Conservation (phyloP, 1,139 yeast genomes). For the Kodamaea plutei region DNA sequence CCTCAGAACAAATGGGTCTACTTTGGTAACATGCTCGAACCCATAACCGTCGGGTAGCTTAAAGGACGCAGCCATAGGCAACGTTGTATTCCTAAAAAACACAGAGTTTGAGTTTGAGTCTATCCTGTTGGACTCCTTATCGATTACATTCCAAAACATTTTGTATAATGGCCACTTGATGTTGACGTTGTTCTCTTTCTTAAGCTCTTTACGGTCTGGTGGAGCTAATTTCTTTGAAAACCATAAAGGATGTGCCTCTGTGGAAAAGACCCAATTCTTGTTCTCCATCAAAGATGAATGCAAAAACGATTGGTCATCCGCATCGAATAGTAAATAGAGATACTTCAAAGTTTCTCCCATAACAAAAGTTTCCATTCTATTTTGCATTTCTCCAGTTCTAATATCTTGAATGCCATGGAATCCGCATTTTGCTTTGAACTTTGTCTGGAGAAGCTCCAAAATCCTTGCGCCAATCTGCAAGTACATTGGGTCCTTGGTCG, state of each 20-base stretch:
- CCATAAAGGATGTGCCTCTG: conserved; percentile 95
- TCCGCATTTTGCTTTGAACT: conserved; percentile 67
- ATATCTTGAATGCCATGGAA: conserved; percentile 76
- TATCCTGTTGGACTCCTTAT: conserved; percentile 6
- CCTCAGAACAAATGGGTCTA: conserved; percentile 19
- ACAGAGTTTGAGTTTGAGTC: conserved; percentile 4
- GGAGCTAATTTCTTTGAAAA: conserved; percentile 25
- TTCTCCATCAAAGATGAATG: conserved; percentile 26
- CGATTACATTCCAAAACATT: conserved; percentile 8
- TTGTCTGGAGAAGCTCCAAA: conserved; percentile 48
- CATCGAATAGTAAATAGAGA: conserved; percentile 75
- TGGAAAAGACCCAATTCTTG: conserved; percentile 72
- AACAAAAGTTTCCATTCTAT: conserved; percentile 90
- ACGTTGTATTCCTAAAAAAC: conserved; percentile 18
- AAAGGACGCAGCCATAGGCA: conserved; percentile 12
- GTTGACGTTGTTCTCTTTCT: conserved; percentile 6
- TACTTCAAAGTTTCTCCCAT: conserved; percentile 84
- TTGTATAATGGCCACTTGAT: conserved; percentile 10
- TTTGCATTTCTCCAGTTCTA: conserved; percentile 56
- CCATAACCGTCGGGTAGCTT: conserved; percentile 14
- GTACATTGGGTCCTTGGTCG: conserved; percentile 83
- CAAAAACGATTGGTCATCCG: conserved; percentile 51
- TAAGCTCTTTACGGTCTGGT: conserved; percentile 4
- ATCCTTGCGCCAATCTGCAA: conserved; percentile 68
- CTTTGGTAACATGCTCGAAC: conserved; percentile 13